Base-by-base conservation (phyloP, 768 basidiomycete genomes). In the Ephemerocybe angulata region DNA sequence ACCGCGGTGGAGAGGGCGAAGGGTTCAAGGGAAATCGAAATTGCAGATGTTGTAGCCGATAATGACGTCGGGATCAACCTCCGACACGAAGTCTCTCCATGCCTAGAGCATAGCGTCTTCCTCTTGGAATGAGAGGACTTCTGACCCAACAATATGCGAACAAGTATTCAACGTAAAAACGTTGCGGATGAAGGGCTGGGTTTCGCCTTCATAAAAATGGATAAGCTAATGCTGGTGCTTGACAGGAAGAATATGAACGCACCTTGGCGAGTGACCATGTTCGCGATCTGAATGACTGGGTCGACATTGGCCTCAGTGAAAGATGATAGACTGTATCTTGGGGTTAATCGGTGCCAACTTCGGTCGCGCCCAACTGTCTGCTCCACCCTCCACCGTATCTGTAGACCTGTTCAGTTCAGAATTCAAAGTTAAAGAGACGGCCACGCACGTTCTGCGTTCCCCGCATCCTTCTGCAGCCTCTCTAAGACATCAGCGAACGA, bases 251-350 rank as follows among this genome's bases (percentile, higher is more conserved):
- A 17, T 41, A 12, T 28, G 2, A 15, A 60, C 73, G n/a, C 52
- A 93, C 95, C 95, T 82, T 99, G 97, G 4, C 90, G 81, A 31
- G 95, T 98, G 12, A 98, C 96, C 97, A 98, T 98, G 68, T 93
- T 97, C 1, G 96, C 97, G 56, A 98, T 98, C 65, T 98, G 97
- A 62, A 98, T 98, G 53, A 99, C 93, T 8, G 96, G 96, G 70
- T 99, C 97, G 28, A 80, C 67, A 10, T 85, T 76, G 7, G 97
- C 80, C 65, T 98, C 97, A 0, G 97, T 97, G 97, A 63, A 98
- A 98, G 17, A 89, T 72, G 55, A 97, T 86, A 4, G 76, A 70
- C 63, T 95, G 87, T 53, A 63, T 77, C 61, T 81, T 80, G 47
- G 78, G 75, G 59, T 90, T 72, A 4, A 95, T 65, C 13, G 65